phyloP scores from a whole-genome alignment of 352 stramenopile species.

The Phytophthora kernoviae region DNA sequence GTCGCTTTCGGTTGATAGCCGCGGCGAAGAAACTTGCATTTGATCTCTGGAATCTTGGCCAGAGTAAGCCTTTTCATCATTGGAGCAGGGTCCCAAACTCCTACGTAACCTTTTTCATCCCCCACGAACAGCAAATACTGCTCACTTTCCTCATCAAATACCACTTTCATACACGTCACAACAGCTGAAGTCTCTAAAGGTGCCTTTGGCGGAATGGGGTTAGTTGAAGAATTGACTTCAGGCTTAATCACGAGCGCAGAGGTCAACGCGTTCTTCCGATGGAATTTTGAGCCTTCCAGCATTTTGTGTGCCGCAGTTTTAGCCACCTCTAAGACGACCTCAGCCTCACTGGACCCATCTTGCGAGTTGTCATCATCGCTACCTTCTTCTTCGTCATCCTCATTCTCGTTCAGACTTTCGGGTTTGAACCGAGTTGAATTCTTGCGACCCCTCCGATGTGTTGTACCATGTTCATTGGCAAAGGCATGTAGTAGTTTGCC shows the following conservation, averaged over 20 bases:
- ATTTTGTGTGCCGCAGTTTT: slow-evolving; percentile 47
- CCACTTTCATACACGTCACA: slow-evolving; percentile 60
- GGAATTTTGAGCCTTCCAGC: slow-evolving; percentile 22
- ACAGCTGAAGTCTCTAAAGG: slow-evolving; percentile 17
- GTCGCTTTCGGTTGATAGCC: slow-evolving; percentile 68
- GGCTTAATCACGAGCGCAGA: slow-evolving; percentile 9
- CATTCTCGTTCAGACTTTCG: slow-evolving; percentile 10
- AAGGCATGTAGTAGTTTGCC: slow-evolving; percentile 65
- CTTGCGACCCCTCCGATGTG: not conserved
- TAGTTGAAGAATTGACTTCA: not conserved
- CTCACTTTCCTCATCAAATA: slow-evolving; percentile 48
- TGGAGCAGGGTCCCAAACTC: slow-evolving; percentile 51
- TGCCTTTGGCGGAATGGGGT: slow-evolving; percentile 1
- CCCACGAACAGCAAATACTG: slow-evolving; percentile 64
- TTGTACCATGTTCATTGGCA: slow-evolving; percentile 40
- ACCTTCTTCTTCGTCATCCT: slow-evolving; percentile 10
- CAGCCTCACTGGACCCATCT: slow-evolving; percentile 2
- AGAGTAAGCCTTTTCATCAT: slow-evolving; percentile 60
- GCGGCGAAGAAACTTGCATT: slow-evolving; percentile 61
- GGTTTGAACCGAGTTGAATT: slow-evolving; percentile 11
- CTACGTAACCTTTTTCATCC: slow-evolving; percentile 54
- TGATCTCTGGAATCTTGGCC: slow-evolving; percentile 63
- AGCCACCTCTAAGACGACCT: slow-evolving; percentile 40
- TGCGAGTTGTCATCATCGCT: not conserved
- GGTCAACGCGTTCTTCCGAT: slow-evolving; percentile 30